Base-by-base conservation (phyloP, 495 filamentous ascomycete genomes). In the Lepidopterella palustris region DNA sequence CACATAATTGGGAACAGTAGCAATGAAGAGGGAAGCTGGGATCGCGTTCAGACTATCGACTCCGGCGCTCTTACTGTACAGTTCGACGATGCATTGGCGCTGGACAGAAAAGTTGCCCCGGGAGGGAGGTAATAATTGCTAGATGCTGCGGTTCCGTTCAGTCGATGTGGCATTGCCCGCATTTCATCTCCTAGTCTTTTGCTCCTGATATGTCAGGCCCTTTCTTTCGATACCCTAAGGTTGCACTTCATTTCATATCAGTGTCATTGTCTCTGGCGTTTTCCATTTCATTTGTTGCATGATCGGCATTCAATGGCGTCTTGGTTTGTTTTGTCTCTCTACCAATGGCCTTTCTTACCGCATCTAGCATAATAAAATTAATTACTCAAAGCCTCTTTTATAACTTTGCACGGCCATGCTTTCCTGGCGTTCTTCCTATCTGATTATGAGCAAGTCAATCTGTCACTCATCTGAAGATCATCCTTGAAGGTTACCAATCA, bases 1-100 rank as follows among this genome's bases (percentile, higher is more conserved):
- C 51, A 57, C 27, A 56, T 60, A 28, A 58, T 62, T 45, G 63
- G 63, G 29, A 57, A 49, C 47, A 39, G 51, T 20, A 28, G 21
- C 8, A 59, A 60, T 24, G 28, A 60, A 32, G 63, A 66, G 28
- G 59, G 51, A 13, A 60, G 35, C 50, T 66, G 63, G 63, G 63
- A 62, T 15, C 63, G 59, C 25, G 63, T 66, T 18, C 48, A 56
- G 51, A 50, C 59, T 32, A 66, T 62, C 26, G 56, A 62, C 3
- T 55, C 58, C 45, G 63, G 63, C 5, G 47, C 63, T n/a, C 59
- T 66, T 24, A 66, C 60, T 4, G 50, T 66, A 20, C 63, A 66
- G 23, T 66, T 66, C 32, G 63, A 60, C 55, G 63, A 59, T n/a
- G 55, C 51, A 9, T 42, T 47, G 23, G 55, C 50, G 27, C 3